phyloP scores from a whole-genome alignment of 2,329 filamentous ascomycete species.

The Aspergillus fischeri region DNA sequence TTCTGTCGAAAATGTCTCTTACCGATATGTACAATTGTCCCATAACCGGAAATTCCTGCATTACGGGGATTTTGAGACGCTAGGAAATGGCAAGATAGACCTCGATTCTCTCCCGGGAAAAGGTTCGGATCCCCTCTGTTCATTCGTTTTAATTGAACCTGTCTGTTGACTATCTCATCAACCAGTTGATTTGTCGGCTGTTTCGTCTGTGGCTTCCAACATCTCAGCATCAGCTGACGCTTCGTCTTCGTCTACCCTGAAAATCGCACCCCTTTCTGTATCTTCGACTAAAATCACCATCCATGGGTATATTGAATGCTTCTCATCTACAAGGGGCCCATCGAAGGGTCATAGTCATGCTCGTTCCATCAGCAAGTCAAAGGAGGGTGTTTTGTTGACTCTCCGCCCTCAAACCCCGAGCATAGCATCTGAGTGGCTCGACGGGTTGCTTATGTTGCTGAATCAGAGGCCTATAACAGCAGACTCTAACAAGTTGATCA shows the following conservation, averaged over 20 bases:
- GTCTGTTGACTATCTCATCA: conserved; percentile 1
- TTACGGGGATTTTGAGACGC: conserved; percentile 75
- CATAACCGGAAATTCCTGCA: conserved; percentile 89
- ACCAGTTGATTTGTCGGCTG: conserved; percentile 72
- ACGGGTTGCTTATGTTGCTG: conserved; percentile 89
- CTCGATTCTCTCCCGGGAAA: conserved; percentile 73
- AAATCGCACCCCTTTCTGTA: conserved; percentile 34
- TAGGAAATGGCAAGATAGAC: conserved; percentile 61
- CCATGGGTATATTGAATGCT: conserved; percentile 60
- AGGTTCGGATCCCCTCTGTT: conserved; percentile 41
- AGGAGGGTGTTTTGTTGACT: conserved; percentile 74
- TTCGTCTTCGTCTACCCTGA: conserved; percentile 46
- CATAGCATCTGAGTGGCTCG: conserved; percentile 91
- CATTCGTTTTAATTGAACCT: background rate
- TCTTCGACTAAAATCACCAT: conserved; percentile 83
- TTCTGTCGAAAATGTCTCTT: conserved; percentile 46
- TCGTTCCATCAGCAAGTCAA: conserved; percentile 34
- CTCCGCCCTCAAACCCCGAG: conserved; percentile 76
- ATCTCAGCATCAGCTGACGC: conserved; percentile 64
- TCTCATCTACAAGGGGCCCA: conserved; percentile 28
- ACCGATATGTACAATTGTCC: conserved; percentile 82
- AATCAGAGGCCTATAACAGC: conserved; percentile 96
- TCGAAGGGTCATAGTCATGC: conserved; percentile 28
- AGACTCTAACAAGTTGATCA: conserved; percentile 86
- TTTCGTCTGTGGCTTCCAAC: conserved; percentile 92